These are phyloP conservation scores for Solanum megistacrolobum DNA, from an alignment of 257 asterid genomes.

Conservation along the genomic window DNA sequence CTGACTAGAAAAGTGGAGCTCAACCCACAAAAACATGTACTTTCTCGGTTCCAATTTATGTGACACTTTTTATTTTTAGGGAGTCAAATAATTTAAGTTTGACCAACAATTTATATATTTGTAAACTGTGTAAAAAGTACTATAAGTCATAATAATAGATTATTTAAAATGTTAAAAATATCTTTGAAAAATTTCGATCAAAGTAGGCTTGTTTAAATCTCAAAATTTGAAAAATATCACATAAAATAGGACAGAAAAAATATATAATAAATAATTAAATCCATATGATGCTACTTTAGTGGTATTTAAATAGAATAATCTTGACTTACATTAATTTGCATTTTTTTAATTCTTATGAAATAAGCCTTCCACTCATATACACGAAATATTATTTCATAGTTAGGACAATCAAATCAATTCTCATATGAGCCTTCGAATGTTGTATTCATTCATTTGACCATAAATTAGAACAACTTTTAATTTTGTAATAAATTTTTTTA, in stretches of 20 bases:
- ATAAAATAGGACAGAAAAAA: no score
- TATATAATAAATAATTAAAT: not conserved
- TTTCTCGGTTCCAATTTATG: no score
- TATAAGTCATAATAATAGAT: no score
- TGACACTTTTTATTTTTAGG: no score
- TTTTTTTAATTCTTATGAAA: not conserved
- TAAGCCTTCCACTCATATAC: not conserved
- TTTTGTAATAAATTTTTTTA: not conserved
- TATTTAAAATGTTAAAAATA: no score
- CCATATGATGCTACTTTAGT: not conserved
- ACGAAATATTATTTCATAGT: not conserved
- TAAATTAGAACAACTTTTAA: not conserved
- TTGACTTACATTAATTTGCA: not conserved
- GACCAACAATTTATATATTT: no score
- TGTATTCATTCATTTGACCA: not conserved
- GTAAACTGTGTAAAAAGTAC: no score
- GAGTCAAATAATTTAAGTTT: no score
- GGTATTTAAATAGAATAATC: not conserved
- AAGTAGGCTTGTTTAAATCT: no score
- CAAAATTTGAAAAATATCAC: no score
- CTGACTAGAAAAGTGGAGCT: not conserved
- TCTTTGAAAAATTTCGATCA: no score
- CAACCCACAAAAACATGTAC: not conserved
- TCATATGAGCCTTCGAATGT: not conserved
- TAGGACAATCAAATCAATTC: not conserved